Evolutionary conservation across 2,329 filamentous ascomycete genomes (phyloP), one percentile per base, ranked within the genome.

Genomic region (Mollisia scopiformis): DNA sequence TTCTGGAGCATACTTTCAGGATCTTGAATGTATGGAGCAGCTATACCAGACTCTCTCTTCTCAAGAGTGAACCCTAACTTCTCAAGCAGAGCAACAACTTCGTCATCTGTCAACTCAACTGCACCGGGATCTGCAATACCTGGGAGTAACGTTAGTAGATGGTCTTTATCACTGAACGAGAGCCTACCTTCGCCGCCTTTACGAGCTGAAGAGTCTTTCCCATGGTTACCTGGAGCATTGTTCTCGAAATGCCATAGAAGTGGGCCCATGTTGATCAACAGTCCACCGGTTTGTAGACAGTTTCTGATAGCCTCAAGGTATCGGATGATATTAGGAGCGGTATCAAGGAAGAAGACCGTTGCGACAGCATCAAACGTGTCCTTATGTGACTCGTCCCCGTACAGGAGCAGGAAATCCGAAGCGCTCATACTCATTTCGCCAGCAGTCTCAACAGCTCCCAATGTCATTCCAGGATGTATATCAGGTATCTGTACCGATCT

Each of bases 331-430:
- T 99, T 98, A 1, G 94, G 93, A 2, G 95, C 95, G 1, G 95
- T 99, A 74, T 99, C 96, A 60, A 99, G 89, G 79, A 99, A 99
- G 78, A 98, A 99, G 11, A 97, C 91, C 2, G 90, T 92, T 0
- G 91, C 88, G 1, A 98, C 92, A 1, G 89, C 93, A 70, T 97
- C 88, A 74, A 93, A 98, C 0, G 75, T 70, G 0, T 82, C 82
- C 8, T 77, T 75, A 68, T 91, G 85, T 0, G 84, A 82, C 1
- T 84, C 79, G 60, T 88, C 82, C 27, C 82, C 84, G 74, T 99
- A 99, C 0, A 93, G 76, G n/a, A 92, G 89, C 59, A 96, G 84
- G 71, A 99, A 99, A 74, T 99, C 95, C 3, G 92, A 93, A 0
- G 93, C 91, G 23, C 89, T 89, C 94, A 99, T 98, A 71, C 87